Evolutionary conservation across 768 basidiomycete species (phyloP), one percentile per base, ranked within the genome.

Genomic region (Chalciporus pseudorubinellus): DNA sequence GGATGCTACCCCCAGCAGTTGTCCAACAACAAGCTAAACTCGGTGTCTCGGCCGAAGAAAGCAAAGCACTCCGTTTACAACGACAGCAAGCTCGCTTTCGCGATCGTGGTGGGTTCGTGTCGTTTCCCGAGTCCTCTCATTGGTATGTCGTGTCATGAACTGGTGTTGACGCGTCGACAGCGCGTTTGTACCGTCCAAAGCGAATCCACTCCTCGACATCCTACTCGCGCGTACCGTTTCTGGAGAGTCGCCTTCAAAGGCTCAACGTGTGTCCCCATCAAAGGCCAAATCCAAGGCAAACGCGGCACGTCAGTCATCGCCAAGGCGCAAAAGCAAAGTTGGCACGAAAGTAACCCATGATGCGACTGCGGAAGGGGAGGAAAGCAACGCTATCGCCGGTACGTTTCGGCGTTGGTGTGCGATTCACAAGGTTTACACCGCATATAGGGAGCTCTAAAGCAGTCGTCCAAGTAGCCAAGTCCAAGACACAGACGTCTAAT

Each of bases 11-110:
- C 5, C 16, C 51, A 3, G 38, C 46, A 26, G 31, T 59, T 10
- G 53, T 28, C 45, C 52, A 54, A 40, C 62, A 59, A 26, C 62
- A 63, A 40, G 55, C 57, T 46, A 56, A 63, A 44, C 64, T 65
- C 0, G 61, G 56, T 24, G 63, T 60, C 7, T 61, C 75, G 43
- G 79, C 81, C 13, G 78, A 83, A 45, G 83, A 82, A 46, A 88
- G 86, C 60, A 75, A 83, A 26, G 76, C 77, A 0, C 70, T 83
- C 43, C 80, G 87, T 39, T 61, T 81, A 14, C 75, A 84, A 60
- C 77, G 84, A 38, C 82, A 82, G 53, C 81, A 87, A 57, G 75
- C 84, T 29, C 74, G 85, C 21, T 84, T 85, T 65, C 77, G 86
- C 47, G 83, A 87, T 66, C 78, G 83, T 48, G 83, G 83, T 51